A percentile compares a stretch with the other conserved stretches of the same genome.
Conservation (phyloP, 2,329 filamentous ascomycete species). For the Diplodia seriata region DNA sequence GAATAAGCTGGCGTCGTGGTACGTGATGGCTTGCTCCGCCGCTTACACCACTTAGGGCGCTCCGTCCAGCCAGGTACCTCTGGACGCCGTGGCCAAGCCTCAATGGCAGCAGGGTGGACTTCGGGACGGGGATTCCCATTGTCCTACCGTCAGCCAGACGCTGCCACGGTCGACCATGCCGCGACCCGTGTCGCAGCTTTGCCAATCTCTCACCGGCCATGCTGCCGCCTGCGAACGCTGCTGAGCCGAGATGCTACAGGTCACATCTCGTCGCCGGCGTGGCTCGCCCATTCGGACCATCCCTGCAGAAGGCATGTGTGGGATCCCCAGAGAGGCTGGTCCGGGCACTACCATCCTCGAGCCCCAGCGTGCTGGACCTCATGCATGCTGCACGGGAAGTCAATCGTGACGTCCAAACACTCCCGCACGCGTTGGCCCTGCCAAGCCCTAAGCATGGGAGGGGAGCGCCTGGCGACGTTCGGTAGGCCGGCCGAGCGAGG, state of each 20-base stretch:
- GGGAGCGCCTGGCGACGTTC: constrained; percentile 2
- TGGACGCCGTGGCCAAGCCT: constrained; percentile 8
- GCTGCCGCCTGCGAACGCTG: constrained; percentile 20
- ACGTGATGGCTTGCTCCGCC: constrained; percentile 14
- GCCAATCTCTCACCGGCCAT: constrained; percentile 29
- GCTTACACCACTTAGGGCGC: constrained; percentile 13
- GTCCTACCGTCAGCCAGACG: constrained; percentile 14
- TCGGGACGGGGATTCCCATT: constrained; percentile 5
- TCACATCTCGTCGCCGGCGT: constrained; percentile 4
- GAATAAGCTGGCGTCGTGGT: constrained; percentile 16
- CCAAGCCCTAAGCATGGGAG: constrained; percentile 25
- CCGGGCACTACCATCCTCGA: constrained; percentile 12
- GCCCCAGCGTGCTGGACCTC: neutral
- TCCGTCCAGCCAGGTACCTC: neutral
- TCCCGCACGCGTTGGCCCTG: constrained; percentile 15
- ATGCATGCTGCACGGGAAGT: constrained; percentile 20
- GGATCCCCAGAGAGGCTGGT: constrained; percentile 12
- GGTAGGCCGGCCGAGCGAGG: constrained; percentile 20
- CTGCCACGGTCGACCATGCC: constrained; percentile 16
- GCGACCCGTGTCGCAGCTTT: constrained; percentile 24
- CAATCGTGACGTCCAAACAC: constrained; percentile 10
- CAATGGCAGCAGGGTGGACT: constrained; percentile 1
- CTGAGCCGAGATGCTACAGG: constrained; percentile 27
- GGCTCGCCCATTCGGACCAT: constrained; percentile 17
- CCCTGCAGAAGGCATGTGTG: constrained; percentile 26